Evolutionary conservation across 2,329 filamentous ascomycete species (phyloP), one percentile per base, ranked within the genome.

Genomic region (Parascedosporium putredinis): DNA sequence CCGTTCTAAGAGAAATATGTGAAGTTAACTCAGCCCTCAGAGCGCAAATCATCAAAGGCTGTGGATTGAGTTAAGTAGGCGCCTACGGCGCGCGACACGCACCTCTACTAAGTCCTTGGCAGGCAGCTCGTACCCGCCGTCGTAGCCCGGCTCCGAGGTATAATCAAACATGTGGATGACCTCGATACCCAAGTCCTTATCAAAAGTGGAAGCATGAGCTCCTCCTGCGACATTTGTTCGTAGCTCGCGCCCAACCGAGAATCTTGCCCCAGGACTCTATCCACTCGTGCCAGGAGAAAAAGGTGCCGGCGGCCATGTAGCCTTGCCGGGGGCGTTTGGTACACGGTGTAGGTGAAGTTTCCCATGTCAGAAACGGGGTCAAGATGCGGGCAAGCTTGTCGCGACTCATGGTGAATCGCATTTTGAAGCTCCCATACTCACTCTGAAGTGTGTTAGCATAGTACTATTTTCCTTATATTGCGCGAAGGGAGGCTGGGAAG

Each of bases 291-390:
- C 71, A 75, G 24, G 62, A 73, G 56, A 67, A 70, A 3, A 59
- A 64, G 3, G 69, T 65, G 2, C 72, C 71, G 25, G 62, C 69
- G 0, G 72, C 72, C 65, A 76, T 73, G 55, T 75, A 76, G 60
- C 58, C 44, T 70, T 70, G 1, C 71, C 0, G 72, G 65, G 0
- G 70, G 67, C 69, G 74, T 72, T 52, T 74, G 66, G 42, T 64
- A 66, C 1, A 76, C 70, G 10, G 70, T 72, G 45, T 72, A 73
- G 12, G 67, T 65, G 46, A 75, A 73, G 54, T 62, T 68, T 0
- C 73, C 72, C 58, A 67, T 66, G 52, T 77, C 73, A 2, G 59
- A 58, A 14, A 67, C 66, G 4, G 74, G 69, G 14, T 69, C 66
- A 1, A 76, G 57, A 44, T 76, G 73, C 4, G 71, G 73, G 0